These are phyloP conservation scores for Populus simonii DNA, from an alignment of 345 rosid genomes.

Conservation along the genomic window DNA sequence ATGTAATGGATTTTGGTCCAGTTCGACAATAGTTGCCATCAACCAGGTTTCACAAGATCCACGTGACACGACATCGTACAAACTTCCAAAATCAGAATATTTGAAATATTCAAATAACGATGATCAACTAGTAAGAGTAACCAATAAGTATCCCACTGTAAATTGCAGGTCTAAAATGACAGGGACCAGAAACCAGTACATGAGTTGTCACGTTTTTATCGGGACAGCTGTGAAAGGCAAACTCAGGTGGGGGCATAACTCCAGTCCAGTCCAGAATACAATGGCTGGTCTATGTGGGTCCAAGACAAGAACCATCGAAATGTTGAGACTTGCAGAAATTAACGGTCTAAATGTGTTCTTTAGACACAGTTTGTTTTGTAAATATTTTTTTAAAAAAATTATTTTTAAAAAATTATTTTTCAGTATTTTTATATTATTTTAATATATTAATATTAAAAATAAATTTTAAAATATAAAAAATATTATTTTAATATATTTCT, in stretches of 20 bases:
- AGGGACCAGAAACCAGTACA: conserved; percentile 14
- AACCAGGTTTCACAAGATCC: neutral
- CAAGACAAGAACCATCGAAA: neutral
- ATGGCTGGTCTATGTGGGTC: neutral
- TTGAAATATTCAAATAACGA: too few relatives aligned
- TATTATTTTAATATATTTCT: too few relatives aligned
- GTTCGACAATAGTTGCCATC: too few relatives aligned
- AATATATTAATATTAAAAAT: too few relatives aligned
- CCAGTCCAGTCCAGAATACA: neutral
- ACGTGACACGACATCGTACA: neutral
- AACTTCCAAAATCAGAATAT: neutral
- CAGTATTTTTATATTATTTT: too few relatives aligned
- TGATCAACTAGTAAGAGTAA: too few relatives aligned
- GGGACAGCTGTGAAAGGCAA: conserved; percentile 39
- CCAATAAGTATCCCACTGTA: conserved; percentile 9
- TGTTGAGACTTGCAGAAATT: neutral
- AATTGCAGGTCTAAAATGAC: conserved; percentile 16
- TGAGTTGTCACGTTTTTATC: conserved; percentile 38
- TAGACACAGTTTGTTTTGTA: neutral
- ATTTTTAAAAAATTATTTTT: too few relatives aligned
- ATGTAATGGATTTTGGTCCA: too few relatives aligned
- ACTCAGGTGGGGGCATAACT: neutral
- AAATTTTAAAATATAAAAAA: too few relatives aligned
- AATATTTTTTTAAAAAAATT: too few relatives aligned
- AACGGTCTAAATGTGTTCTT: conserved; percentile 6